Evolutionary conservation across 176 grass and related monocot species (phyloP).

Genomic region (Triticum monococcum): DNA sequence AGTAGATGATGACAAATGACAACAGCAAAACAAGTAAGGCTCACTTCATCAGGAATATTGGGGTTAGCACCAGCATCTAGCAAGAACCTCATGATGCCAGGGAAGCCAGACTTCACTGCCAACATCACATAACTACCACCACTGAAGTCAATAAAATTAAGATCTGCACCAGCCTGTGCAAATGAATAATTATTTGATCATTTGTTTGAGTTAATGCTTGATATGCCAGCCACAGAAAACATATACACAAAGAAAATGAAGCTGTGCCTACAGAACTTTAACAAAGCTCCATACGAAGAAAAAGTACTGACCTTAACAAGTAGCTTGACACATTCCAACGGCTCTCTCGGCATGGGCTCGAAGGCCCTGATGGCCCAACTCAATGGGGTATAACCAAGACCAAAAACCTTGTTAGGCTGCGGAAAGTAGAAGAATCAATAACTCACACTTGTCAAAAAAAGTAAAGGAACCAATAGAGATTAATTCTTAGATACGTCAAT

Average conservation of each 20-base stretch:
- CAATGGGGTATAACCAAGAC: not conserved
- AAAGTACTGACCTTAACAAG: slow-evolving; percentile 7
- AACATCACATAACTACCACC: not conserved
- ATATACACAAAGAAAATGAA: not conserved
- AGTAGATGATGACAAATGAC: not conserved
- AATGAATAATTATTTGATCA: slow-evolving; percentile 4
- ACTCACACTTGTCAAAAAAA: not conserved
- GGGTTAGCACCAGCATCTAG: slow-evolving; percentile 23
- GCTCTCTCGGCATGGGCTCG: not conserved
- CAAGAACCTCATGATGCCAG: not conserved
- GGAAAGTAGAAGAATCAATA: not conserved
- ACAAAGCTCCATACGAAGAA: not conserved
- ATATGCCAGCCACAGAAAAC: not conserved
- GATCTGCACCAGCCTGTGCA: slow-evolving; percentile 14
- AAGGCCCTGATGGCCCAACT: not conserved
- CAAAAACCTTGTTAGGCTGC: not conserved
- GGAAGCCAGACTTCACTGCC: not conserved
- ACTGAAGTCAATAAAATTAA: not conserved
- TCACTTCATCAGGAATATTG: slow-evolving; percentile 22
- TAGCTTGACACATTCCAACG: not conserved
- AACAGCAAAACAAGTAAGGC: not conserved
- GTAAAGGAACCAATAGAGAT: not conserved
- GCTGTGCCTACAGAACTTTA: not conserved
- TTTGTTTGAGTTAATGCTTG: not conserved
- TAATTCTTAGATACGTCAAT: not conserved